Conservation (phyloP, 495 filamentous ascomycete species). For the Hypoxylon intermedium region DNA sequence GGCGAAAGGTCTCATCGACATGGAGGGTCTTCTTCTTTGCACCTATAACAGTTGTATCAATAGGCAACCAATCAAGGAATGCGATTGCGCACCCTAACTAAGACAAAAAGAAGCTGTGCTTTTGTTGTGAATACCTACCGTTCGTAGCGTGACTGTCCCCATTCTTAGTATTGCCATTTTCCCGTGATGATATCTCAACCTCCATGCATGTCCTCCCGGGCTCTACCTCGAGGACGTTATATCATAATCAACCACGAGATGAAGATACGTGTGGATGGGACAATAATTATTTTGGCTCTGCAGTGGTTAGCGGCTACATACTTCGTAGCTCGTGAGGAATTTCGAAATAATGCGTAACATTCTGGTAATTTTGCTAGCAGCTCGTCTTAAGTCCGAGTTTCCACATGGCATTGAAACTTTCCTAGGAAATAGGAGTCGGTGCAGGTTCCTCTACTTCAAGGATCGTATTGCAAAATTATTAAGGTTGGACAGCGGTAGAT, state of each 20-base stretch:
- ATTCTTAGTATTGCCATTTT: not conserved
- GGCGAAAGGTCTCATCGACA: conserved; percentile 1
- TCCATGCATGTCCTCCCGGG: not conserved
- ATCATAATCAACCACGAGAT: no score
- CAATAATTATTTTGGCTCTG: no score
- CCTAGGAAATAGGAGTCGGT: no score
- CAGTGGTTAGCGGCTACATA: no score
- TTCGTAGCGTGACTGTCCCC: conserved; percentile 3
- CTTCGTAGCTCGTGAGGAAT: no score
- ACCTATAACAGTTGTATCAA: conserved; percentile 7
- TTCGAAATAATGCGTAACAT: no score
- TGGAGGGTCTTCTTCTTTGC: not conserved
- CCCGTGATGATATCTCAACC: not conserved
- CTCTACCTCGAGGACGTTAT: no score
- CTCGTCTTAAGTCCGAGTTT: no score
- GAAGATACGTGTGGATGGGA: no score
- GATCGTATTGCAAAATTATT: conserved; percentile 3
- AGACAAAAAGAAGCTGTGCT: not conserved
- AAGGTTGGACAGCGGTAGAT: conserved; percentile 30
- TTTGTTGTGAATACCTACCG: conserved; percentile 1
- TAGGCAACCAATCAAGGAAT: conserved; percentile 20
- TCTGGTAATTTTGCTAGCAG: no score
- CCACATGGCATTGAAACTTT: no score
- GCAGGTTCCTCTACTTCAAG: no score
- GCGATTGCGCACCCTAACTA: not conserved